Conservation (phyloP, 352 stramenopile species). For the Pythium coloratum region DNA sequence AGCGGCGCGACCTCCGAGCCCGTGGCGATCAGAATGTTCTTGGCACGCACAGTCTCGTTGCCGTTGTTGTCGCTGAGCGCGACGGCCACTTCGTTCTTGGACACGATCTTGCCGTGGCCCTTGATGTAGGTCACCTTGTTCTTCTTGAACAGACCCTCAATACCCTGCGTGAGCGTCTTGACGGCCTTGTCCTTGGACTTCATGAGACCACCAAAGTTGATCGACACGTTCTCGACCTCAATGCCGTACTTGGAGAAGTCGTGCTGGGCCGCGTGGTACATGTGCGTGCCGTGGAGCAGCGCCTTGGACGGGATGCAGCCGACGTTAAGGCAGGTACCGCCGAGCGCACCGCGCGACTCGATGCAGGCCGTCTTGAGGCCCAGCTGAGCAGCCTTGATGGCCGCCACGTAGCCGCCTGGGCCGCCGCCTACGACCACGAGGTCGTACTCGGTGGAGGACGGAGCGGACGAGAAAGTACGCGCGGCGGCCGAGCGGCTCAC, state of each 20-base stretch:
- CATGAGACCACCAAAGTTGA: conserved; percentile 97
- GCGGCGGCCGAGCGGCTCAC: conserved; percentile 24
- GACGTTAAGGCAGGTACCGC: conserved; percentile 98
- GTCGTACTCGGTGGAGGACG: conserved; percentile 60
- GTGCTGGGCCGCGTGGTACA: conserved; percentile 96
- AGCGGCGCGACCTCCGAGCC: conserved; percentile 92
- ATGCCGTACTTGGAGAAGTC: conserved; percentile 97
- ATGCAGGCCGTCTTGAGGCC: conserved; percentile 98
- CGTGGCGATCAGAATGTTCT: conserved; percentile 97
- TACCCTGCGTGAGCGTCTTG: conserved; percentile 93
- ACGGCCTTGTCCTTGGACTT: conserved; percentile 96
- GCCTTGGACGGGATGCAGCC: conserved; percentile 99
- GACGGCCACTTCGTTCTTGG: conserved; percentile 92
- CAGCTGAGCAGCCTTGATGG: conserved; percentile 98
- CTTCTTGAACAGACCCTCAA: conserved; percentile 99
- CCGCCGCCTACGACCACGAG: conserved; percentile 94
- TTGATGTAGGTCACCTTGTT: conserved; percentile 99
- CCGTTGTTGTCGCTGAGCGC: conserved; percentile 88
- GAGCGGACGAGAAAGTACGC: conserved; percentile 50
- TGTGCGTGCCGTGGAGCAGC: conserved; percentile 94
- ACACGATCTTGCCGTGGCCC: conserved; percentile 93
- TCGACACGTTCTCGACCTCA: conserved; percentile 81
- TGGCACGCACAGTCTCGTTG: conserved; percentile 92
- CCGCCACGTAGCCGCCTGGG: conserved; percentile 97
- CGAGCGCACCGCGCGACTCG: conserved; percentile 95